These are phyloP conservation scores for Staphylotrichum tortipilum DNA, from an alignment of 495 filamentous ascomycete species.

Conservation along the genomic window DNA sequence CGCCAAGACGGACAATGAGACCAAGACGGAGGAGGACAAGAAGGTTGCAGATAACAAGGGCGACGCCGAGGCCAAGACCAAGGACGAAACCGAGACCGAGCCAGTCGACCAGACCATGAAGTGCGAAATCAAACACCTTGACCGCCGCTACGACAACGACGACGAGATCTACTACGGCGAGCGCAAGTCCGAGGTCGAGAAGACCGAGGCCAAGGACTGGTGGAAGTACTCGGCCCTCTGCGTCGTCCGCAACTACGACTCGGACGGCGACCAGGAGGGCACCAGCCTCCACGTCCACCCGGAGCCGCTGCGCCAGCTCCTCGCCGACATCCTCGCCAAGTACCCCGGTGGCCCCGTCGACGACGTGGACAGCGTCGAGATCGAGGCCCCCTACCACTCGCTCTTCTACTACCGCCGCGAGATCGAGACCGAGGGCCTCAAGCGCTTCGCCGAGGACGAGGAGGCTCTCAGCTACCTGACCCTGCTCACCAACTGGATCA, in stretches of 20 bases:
- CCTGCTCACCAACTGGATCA: constrained; percentile 30
- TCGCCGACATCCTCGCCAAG: constrained; percentile 23
- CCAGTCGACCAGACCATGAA: constrained; percentile 25
- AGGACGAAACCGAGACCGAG: neutral
- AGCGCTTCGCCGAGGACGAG: constrained; percentile 23
- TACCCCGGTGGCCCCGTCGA: constrained; percentile 26
- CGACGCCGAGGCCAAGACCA: neutral
- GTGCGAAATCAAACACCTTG: constrained; percentile 33
- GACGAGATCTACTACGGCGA: constrained; percentile 25
- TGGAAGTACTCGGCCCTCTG: constrained; percentile 30
- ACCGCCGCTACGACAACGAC: constrained; percentile 20
- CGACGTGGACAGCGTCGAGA: constrained; percentile 24
- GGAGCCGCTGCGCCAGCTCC: constrained; percentile 24
- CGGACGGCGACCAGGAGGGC: constrained; percentile 14
- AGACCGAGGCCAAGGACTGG: constrained; percentile 29
- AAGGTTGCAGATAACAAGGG: neutral
- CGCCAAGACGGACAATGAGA: neutral
- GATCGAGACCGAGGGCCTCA: constrained; percentile 18
- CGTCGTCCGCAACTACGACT: constrained; percentile 21
- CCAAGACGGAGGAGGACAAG: neutral
- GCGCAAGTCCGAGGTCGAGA: constrained; percentile 20
- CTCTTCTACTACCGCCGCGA: constrained; percentile 28
- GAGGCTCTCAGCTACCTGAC: constrained; percentile 21
- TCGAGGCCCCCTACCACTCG: constrained; percentile 23
- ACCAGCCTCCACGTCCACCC: constrained; percentile 27